Evolutionary conservation across 2,329 filamentous ascomycete species (phyloP).

Genomic region (Cladosporium velox): DNA sequence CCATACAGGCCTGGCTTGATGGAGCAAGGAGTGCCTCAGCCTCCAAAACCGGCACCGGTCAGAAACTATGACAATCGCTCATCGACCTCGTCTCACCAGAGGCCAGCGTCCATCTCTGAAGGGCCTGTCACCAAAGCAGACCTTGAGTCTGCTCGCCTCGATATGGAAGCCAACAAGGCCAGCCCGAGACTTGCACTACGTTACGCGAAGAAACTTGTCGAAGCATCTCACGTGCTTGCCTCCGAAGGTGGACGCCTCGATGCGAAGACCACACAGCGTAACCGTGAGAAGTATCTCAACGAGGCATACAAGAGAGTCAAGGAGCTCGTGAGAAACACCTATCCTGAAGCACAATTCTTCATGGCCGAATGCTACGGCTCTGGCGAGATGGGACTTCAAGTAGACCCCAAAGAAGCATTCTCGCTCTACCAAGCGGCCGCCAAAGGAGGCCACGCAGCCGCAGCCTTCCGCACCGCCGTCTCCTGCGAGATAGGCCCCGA

Average conservation of each 20-base stretch:
- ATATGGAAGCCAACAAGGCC: constrained; percentile 68
- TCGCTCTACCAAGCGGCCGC: constrained; percentile 90
- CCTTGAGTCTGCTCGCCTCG: constrained; percentile 71
- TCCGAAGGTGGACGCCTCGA: constrained; percentile 75
- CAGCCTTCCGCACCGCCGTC: constrained; percentile 91
- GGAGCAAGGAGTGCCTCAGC: constrained; percentile 38
- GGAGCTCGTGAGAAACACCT: constrained; percentile 73
- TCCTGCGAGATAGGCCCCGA: constrained; percentile 97
- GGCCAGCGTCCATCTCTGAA: constrained; percentile 27
- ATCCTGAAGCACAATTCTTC: constrained; percentile 89
- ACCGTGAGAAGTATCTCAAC: constrained; percentile 77
- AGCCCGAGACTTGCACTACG: constrained; percentile 72
- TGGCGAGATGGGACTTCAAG: constrained; percentile 74
- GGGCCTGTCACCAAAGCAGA: constrained; percentile 73
- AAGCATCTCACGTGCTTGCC: constrained; percentile 77
- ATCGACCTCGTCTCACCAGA: constrained; percentile 22
- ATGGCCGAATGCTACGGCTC: constrained; percentile 86
- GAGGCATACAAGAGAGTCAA: constrained; percentile 92
- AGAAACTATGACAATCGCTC: constrained; percentile 52
- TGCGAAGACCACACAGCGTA: constrained; percentile 61
- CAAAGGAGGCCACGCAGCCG: constrained; percentile 80
- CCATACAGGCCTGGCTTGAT: constrained; percentile 57
- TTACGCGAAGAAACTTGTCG: constrained; percentile 80
- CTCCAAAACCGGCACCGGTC: constrained; percentile 52
- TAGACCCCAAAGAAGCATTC: constrained; percentile 90